Percentiles rank a stretch among this genome's conserved stretches.
Conservation (phyloP, 2,329 filamentous ascomycete species). For the Amauroascus verrucosus region DNA sequence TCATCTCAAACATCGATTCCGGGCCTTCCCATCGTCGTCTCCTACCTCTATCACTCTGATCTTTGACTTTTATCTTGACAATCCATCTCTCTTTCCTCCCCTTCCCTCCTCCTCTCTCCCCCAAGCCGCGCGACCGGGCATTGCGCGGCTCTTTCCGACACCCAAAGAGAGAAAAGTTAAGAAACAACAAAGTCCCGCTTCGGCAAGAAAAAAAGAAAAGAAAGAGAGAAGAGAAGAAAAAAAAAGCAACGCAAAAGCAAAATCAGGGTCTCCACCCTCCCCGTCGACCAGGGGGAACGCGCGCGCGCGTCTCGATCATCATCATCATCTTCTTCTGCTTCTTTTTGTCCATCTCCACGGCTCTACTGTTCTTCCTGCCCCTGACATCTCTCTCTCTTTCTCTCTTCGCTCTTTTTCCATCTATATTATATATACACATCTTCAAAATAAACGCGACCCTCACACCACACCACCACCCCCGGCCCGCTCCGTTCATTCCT, state of each 20-base stretch:
- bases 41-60: neutral
- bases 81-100: neutral
- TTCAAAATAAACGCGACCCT: too few species aligned
- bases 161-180: neutral
- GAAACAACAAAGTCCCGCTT: neutral
- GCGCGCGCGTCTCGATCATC: neutral
- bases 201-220: neutral
- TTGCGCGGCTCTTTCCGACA: conserved; percentile 7
- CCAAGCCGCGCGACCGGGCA: conserved; percentile 3
- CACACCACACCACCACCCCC: too few species aligned
- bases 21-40: neutral
- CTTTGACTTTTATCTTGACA: neutral
- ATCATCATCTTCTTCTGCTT: neutral
- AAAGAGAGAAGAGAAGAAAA: neutral
- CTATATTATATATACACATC: too few species aligned
- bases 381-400: neutral
- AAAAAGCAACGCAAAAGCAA: too few species aligned
- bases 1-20: neutral
- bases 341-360: neutral
- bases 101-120: neutral
- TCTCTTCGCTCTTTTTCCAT: neutral
- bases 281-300: neutral
- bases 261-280: neutral
- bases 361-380: neutral
- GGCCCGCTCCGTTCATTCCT: too few species aligned